Base-by-base conservation (phyloP, 768 basidiomycete genomes). In the Sistotremastrum suecicum region DNA sequence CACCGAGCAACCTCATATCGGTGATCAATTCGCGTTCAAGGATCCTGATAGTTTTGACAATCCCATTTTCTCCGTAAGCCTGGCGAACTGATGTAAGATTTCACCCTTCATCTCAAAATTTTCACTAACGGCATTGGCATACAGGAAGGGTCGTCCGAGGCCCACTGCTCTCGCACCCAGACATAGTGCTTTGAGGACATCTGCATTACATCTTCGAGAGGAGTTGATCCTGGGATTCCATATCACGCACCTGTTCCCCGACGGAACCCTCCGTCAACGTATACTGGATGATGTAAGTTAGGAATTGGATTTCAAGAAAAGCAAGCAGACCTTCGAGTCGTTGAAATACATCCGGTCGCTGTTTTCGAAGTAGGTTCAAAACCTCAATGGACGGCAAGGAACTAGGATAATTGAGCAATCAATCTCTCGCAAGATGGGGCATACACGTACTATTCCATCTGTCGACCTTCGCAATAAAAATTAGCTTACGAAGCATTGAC, bases 181-280 rank as follows among this genome's bases (percentile, higher is more conserved):
- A 57, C 88, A 92, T 7, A 94, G 63, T 0, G 90, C 90, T 61
- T 94, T 95, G 42, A 95, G 64, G 10, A 91, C 79, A 63, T 92
- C 90, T 72, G 48, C 20, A 34, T 47, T 12, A 33, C 32, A 28
- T 40, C 12, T 2, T n/a, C 32, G 8, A 20, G 10, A n/a, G 37
- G 37, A 8, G 5, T 20, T 33, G n/a, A 39, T 35, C 37, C 6
- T 11, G 36, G 11, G 30, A 28, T 5, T 41, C 36, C 20, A 5
- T 28, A 36, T 34, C 0, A 56, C 66, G 37, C 48, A 78, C 81
- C 81, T 48, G 87, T 90, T 11, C 89, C 89, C 41, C 89, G 73
- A 41, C 71, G 68, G 29, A 86, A 64, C 9, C 84, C 84, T 9
- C 70, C 69, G 48, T 72, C 71, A 41, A 71, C 60, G 54, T 66